Conservation (phyloP, 1,284 basidiomycete genomes). For the Ganoderma meredithae region DNA sequence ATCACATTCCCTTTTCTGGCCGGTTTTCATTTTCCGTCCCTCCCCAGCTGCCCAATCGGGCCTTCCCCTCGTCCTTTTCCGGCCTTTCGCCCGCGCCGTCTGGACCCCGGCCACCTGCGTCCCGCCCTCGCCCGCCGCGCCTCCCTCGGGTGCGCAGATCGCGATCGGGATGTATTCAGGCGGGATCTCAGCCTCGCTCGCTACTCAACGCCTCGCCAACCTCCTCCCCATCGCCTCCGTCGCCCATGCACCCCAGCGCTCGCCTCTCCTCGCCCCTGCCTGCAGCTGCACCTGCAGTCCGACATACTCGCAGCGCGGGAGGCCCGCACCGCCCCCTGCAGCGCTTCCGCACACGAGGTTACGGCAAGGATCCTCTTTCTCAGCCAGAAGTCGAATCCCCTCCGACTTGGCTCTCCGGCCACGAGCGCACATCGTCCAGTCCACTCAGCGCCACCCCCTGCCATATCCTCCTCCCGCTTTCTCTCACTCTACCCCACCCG, state of each 20-base stretch:
- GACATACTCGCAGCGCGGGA: slow-evolving; percentile 17
- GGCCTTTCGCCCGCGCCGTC: slow-evolving; percentile 27
- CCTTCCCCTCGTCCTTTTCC: slow-evolving; percentile 18
- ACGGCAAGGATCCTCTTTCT: slow-evolving; percentile 32
- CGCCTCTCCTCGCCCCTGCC: not conserved
- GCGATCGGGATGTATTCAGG: not conserved
- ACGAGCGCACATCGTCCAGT: slow-evolving; percentile 21
- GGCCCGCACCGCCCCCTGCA: slow-evolving; percentile 19
- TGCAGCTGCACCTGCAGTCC: slow-evolving; percentile 1
- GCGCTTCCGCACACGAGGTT: slow-evolving; percentile 30
- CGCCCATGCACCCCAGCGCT: not conserved
- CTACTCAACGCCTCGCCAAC: not conserved
- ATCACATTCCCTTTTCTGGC: slow-evolving; percentile 29
- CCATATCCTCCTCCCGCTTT: slow-evolving; percentile 14
- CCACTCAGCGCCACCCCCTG: slow-evolving; percentile 24
- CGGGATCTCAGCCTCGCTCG: not conserved
- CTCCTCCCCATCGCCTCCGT: not conserved
- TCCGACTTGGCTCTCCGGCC: slow-evolving; percentile 10
- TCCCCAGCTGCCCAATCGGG: slow-evolving; percentile 6
- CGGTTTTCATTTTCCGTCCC: slow-evolving; percentile 31
- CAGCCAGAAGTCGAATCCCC: slow-evolving; percentile 31
- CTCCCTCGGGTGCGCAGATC: slow-evolving; percentile 13
- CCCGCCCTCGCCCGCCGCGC: slow-evolving; percentile 26
- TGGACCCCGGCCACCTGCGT: slow-evolving; percentile 29
- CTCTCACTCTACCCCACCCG: slow-evolving; percentile 12